Conservation (phyloP, 2,329 filamentous ascomycete species). For the Trichoderma breve region DNA sequence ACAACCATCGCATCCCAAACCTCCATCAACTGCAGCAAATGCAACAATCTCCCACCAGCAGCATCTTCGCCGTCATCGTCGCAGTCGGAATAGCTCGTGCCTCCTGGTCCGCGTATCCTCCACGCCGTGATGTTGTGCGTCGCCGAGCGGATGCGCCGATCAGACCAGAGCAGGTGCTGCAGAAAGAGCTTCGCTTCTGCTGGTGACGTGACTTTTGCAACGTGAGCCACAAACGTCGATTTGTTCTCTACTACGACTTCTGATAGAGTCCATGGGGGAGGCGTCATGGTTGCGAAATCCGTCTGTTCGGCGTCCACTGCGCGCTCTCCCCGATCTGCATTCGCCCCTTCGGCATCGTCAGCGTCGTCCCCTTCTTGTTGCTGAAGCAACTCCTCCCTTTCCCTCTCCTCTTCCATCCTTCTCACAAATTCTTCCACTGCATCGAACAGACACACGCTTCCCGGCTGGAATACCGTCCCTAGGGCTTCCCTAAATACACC, state of each 20-base stretch:
- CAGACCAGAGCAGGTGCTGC: conserved; percentile 72
- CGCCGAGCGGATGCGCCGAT: conserved; percentile 80
- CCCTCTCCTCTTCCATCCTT: conserved; percentile 35
- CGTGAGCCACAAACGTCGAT: conserved; percentile 82
- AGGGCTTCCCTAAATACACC: conserved; percentile 67
- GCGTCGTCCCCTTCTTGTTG: conserved; percentile 25
- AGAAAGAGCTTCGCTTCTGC: conserved; percentile 70
- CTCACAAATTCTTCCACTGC: conserved; percentile 72
- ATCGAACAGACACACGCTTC: conserved; percentile 84
- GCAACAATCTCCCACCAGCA: conserved; percentile 78
- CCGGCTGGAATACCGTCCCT: conserved; percentile 64
- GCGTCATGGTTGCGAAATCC: conserved; percentile 30
- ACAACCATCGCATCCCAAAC: conserved; percentile 91
- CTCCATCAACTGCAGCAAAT: conserved; percentile 93
- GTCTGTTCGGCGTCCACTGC: conserved; percentile 20
- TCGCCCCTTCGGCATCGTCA: conserved; percentile 20
- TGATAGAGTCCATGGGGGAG: conserved; percentile 69
- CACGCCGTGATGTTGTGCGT: conserved; percentile 96
- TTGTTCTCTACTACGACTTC: conserved; percentile 75
- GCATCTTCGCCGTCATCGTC: conserved; percentile 96
- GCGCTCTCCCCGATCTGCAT: conserved; percentile 21
- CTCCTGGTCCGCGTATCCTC: conserved; percentile 65
- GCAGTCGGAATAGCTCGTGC: conserved; percentile 72
- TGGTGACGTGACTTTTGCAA: conserved; percentile 66
- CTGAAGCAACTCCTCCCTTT: conserved; percentile 26